Conservation (phyloP, 345 rosid species). For the Trapa incisa region DNA sequence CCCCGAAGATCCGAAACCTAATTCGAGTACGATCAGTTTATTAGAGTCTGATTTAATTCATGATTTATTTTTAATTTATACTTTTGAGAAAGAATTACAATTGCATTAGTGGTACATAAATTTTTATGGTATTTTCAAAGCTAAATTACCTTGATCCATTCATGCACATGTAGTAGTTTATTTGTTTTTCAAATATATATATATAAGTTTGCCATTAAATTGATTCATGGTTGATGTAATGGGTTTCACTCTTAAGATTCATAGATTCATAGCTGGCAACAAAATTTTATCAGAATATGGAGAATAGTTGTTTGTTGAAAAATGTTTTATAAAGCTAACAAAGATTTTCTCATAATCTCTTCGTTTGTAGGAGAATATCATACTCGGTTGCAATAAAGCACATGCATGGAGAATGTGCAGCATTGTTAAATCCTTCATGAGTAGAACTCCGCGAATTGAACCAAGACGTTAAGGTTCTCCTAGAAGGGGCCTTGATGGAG, state of each 20-base stretch:
- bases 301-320: too few relatives aligned
- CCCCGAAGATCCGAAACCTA: too few relatives aligned
- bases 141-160: too few relatives aligned
- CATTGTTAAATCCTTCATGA: slow-evolving; percentile 74
- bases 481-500: slow-evolving; percentile 79
- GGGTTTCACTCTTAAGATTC: too few relatives aligned
- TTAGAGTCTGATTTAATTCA: too few relatives aligned
- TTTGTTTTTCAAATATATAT: not conserved
- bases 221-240: not conserved
- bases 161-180: not conserved
- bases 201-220: not conserved
- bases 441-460: slow-evolving; percentile 93
- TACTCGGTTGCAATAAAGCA: slow-evolving; percentile 66
- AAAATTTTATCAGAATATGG: too few relatives aligned
- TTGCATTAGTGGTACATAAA: too few relatives aligned
- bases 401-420: slow-evolving; percentile 77
- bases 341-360: not conserved
- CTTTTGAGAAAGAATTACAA: not conserved
- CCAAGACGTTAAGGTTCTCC: slow-evolving; percentile 62
- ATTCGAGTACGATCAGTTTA: too few relatives aligned
- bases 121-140: too few relatives aligned
- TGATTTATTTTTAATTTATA: not conserved
- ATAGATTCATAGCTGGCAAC: too few relatives aligned
- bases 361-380: slow-evolving; percentile 65
- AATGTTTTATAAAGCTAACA: not conserved